These are phyloP conservation scores for Penicillium sp. DNA, from an alignment of 2,329 filamentous ascomycete species.

Conservation along the genomic window DNA sequence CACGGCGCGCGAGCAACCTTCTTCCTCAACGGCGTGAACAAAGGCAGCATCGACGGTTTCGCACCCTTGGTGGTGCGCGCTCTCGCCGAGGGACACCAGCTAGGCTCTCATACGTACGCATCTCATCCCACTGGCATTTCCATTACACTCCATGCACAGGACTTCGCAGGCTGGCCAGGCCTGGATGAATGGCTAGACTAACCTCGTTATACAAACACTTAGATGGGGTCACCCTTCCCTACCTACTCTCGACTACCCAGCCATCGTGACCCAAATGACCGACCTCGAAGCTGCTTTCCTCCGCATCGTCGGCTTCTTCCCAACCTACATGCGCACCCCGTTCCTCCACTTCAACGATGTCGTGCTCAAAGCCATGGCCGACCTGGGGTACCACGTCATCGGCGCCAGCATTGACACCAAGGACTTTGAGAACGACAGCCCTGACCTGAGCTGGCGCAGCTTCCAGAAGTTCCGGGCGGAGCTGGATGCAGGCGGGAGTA, in stretches of 20 bases:
- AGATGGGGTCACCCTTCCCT: constrained; percentile 45
- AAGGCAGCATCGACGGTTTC: constrained; percentile 31
- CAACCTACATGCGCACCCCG: constrained; percentile 51
- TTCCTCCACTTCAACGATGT: constrained; percentile 38
- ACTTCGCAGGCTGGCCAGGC: no score
- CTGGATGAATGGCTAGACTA: no score
- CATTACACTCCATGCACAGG: no score
- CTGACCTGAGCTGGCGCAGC: constrained; percentile 29
- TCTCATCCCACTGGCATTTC: not conserved
- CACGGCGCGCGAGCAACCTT: constrained; percentile 63
- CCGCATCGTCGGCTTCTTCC: constrained; percentile 44
- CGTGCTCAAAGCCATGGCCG: constrained; percentile 37
- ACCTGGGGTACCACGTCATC: constrained; percentile 49
- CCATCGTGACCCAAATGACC: constrained; percentile 42
- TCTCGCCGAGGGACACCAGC: constrained; percentile 44
- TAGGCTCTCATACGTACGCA: constrained; percentile 47
- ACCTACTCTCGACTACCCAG: constrained; percentile 29
- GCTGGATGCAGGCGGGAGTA: constrained; percentile 33
- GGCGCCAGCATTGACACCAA: constrained; percentile 44
- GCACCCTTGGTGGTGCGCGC: constrained; percentile 32
- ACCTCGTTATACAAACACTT: not conserved
- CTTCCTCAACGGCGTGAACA: constrained; percentile 54
- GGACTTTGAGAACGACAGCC: constrained; percentile 41
- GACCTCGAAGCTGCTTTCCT: constrained; percentile 41
- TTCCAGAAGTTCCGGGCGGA: constrained; percentile 33